phyloP scores from a whole-genome alignment of 1,139 yeast species.

The Pichia sp. region DNA sequence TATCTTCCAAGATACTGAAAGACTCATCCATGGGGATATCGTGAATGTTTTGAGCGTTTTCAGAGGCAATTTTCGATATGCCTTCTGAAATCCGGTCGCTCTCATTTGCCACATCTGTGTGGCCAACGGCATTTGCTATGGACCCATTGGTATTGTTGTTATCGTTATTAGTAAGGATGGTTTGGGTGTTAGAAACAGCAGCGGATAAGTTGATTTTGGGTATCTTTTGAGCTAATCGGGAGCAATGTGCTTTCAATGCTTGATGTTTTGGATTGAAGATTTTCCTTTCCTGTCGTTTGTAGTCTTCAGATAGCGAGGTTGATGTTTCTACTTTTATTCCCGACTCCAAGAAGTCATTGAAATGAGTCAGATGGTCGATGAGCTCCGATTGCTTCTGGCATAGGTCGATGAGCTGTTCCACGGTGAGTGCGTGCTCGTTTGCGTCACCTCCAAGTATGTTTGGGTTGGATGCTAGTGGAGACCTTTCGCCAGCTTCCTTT shows the following conservation, averaged over 20 bases:
- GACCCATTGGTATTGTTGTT: too few species aligned
- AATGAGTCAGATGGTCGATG: constrained; percentile 29
- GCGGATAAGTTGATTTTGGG: neutral
- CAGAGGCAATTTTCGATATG: neutral
- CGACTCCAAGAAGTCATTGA: constrained; percentile 28
- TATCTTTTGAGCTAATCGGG: neutral
- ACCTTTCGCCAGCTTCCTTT: neutral
- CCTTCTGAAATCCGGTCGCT: neutral
- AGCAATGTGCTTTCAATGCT: constrained; percentile 15
- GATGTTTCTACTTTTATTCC: constrained; percentile 34
- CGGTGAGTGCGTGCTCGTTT: neutral
- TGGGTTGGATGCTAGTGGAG: neutral
- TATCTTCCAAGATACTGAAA: neutral
- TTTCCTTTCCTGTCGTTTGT: constrained; percentile 30
- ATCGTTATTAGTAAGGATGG: too few species aligned
- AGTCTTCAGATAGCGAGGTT: constrained; percentile 37
- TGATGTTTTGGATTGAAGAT: constrained; percentile 14
- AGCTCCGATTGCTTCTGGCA: constrained; percentile 27
- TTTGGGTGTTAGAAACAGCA: too few species aligned
- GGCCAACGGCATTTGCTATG: too few species aligned
- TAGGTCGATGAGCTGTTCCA: constrained; percentile 4
- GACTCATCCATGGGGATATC: neutral
- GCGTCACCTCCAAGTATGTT: neutral
- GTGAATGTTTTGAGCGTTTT: neutral
- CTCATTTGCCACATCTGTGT: too few species aligned